These are phyloP conservation scores for Delonix regia DNA, from an alignment of 306 rosid species.

Conservation along the genomic window DNA sequence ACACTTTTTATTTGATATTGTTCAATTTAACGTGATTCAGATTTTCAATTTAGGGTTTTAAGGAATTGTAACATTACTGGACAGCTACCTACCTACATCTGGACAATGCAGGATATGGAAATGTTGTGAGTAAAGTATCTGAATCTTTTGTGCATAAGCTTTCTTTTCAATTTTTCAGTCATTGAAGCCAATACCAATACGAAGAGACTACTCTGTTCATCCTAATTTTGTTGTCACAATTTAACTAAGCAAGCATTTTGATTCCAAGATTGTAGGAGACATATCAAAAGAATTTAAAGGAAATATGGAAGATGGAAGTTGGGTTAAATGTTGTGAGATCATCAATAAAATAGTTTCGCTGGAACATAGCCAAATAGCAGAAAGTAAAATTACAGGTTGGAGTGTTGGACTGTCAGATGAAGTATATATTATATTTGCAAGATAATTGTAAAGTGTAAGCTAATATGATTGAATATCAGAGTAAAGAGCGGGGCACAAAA, in stretches of 20 bases:
- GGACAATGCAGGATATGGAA: slow-evolving; percentile 51
- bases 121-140: slow-evolving; percentile 65
- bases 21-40: slow-evolving; percentile 42
- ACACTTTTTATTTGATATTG: slow-evolving; percentile 16
- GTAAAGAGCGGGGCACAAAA: background rate
- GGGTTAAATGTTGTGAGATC: background rate
- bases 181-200: slow-evolving; percentile 1
- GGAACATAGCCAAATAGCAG: too few species aligned
- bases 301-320: background rate
- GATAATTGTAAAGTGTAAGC: background rate
- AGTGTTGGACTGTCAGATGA: background rate
- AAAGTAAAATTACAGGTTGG: background rate
- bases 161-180: slow-evolving; percentile 12
- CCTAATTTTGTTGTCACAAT: background rate
- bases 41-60: slow-evolving; percentile 58
- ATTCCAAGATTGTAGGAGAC: background rate
- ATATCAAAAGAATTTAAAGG: background rate
- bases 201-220: background rate
- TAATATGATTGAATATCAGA: background rate
- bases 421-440: background rate
- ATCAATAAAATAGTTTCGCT: too few species aligned
- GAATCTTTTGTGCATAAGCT: background rate
- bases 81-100: slow-evolving; percentile 69
- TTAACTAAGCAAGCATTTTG: background rate
- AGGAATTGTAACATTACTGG: slow-evolving; percentile 86